These are phyloP conservation scores for Fraxinus americana DNA, from an alignment of 257 asterid genomes.

Conservation along the genomic window DNA sequence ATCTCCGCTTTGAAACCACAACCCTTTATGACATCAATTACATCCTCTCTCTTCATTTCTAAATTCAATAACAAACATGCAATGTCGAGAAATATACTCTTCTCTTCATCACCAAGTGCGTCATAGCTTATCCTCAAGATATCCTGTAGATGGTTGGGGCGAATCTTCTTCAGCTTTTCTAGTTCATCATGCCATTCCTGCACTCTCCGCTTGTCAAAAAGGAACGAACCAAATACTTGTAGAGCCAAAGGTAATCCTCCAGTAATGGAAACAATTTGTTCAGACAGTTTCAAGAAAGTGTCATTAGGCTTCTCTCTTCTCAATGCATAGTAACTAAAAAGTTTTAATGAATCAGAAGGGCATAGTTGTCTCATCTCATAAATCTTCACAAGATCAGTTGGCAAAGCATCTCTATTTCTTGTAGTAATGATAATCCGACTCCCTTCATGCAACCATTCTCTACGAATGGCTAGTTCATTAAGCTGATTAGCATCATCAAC, in stretches of 20 bases:
- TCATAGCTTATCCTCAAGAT: conserved; percentile 35
- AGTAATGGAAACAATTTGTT: conserved; percentile 24
- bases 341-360: conserved; percentile 22
- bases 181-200: conserved; percentile 33
- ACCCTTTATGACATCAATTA: conserved; percentile 32
- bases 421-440: conserved; percentile 33
- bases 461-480: conserved; percentile 17
- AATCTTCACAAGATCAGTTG: conserved; percentile 5
- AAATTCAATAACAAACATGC: conserved; percentile 36
- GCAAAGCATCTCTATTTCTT: conserved; percentile 31
- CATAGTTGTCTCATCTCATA: conserved; percentile 22
- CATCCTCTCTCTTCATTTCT: conserved; percentile 31
- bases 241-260: conserved; percentile 40
- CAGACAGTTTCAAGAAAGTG: conserved; percentile 19
- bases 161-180: conserved; percentile 32
- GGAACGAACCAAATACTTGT: conserved; percentile 37
- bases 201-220: conserved; percentile 31
- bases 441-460: conserved; percentile 34
- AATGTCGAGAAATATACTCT: conserved; percentile 37
- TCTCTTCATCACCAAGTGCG: conserved; percentile 33
- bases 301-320: conserved; percentile 35
- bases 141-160: conserved; percentile 33
- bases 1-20: conserved; percentile 37
- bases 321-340: conserved; percentile 37
- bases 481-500: conserved; percentile 29